Base-by-base conservation (phyloP, 140 eudicot species). In the Anethum foeniculum region DNA sequence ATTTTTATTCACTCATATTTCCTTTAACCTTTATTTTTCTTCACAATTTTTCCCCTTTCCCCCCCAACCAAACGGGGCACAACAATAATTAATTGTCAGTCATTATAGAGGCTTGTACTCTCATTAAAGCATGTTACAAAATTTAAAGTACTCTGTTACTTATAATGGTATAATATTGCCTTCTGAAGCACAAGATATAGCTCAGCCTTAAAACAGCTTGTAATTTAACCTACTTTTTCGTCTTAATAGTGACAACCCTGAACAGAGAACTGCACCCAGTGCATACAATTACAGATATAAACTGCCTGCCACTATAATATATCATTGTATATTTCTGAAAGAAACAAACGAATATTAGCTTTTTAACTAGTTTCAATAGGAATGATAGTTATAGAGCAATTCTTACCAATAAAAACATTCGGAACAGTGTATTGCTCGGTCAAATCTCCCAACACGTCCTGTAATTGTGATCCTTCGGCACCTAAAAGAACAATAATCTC, bases 361-460 rank as follows among this genome's bases (percentile, higher is more conserved):
- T 64, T 64, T 12, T 4, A 78, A 60, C 32, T 60, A 60, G 12
- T 78, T 62, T 9, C 21, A 28, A 64, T 5, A 32, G n/a, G 21
- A 32, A 44, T 4, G 77, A 58, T 62, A 41, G 34, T 82, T 14
- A n/a, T 30, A 62, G 28, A 49, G 27, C 49, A 80, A 62, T 60
- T 76, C 91, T 67, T 90, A 90, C 96, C 97, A 76, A 92, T 85
- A 79, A 92, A 92, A 69, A 92, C 96, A 80, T 92, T 94, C 10
- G 98, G 98, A 49, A 94, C 97, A 30, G 97, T 94, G 83, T 86
- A 88, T 71, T 94, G 98, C 52, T 96, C 97, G 52, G 98, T 94
- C 74, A 90, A 89, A 80, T 93, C 84, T 84, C 91, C 96, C 83
- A 94, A 90, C 73, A 90, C 91, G 80, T 92, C 92, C 86, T 89